phyloP scores from a whole-genome alignment of 345 rosid species.

The Aurinia saxatilis region DNA sequence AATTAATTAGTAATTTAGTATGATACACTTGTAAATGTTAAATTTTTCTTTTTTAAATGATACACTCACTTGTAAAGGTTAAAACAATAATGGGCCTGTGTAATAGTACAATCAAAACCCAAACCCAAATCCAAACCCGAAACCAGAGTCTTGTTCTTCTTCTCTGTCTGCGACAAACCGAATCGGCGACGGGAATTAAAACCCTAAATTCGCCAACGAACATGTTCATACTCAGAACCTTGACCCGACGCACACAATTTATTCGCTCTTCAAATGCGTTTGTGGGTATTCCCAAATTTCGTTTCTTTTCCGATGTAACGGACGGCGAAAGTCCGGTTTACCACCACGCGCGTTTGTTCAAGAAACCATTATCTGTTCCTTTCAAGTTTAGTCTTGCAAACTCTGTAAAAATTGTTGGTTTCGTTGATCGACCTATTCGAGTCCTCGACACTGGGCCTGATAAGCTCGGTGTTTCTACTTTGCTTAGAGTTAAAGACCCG shows the following conservation, averaged over 20 bases:
- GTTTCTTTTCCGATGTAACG: slow-evolving; percentile 28
- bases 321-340: slow-evolving; percentile 46
- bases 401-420: slow-evolving; percentile 52
- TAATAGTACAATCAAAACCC: no score
- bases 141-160: no score
- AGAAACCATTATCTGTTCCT: slow-evolving; percentile 44
- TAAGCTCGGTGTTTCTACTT: slow-evolving; percentile 36
- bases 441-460: slow-evolving; percentile 1
- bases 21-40: no score
- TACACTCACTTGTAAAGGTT: no score
- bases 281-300: slow-evolving; percentile 15
- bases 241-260: slow-evolving; percentile 17
- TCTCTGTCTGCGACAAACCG: no score
- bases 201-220: slow-evolving; percentile 10
- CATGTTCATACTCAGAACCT: slow-evolving; percentile 18
- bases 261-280: slow-evolving; percentile 18
- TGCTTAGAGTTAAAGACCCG: slow-evolving; percentile 35
- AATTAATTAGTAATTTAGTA: no score
- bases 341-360: slow-evolving; percentile 41
- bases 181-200: no score
- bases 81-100: no score
- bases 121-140: no score
- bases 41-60: no score
- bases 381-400: slow-evolving; percentile 32
- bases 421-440: slow-evolving; percentile 32